Evolutionary conservation across 129 eudicot species (phyloP), one percentile per base, ranked within the genome.

Genomic region (Daucus carota): DNA sequence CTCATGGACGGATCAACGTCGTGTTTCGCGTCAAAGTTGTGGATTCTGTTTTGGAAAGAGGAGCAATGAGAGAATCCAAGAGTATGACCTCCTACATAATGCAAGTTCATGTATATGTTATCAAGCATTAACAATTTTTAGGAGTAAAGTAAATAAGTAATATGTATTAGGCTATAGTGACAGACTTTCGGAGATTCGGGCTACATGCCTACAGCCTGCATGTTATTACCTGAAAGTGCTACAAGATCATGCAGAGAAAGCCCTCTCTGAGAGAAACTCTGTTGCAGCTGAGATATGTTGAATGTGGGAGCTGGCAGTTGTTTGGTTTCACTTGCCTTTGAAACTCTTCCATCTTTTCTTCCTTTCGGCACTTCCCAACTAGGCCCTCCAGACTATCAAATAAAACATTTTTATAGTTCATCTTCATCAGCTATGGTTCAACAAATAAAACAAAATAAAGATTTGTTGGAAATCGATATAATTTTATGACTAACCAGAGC

Each of bases 281-380:
- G 91, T 50, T 87, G 96, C 84, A 92, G 70, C 33, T 89, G 96
- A 33, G 96, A 83, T 66, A 89, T 79, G 73, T 86, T 92, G 71
- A 92, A 90, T 28, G 91, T 85, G 77, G 96, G 97, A 78, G 81
- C 82, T 17, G 97, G 97, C 46, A 89, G 70, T 70, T 86, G 90
- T 76, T 75, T 62, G 1, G 91, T 76, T 16, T 92, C 96, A 6
- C 31, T 78, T 62, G 93, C 91, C 45, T 78, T 92, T 9, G 96
- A 89, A 20, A 86, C 74, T 77, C 90, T 81, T 80, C 97, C 96
- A 70, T 92, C 97, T 74, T 84, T 84, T 62, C 97, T 86, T 71
- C 97, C 97, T 80, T 87, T 92, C 0, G 91, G 97, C 44, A 92
- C 96, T 15, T 89, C 81, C 97, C 97, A 92, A 65, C 83, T 86